Evolutionary conservation across 352 stramenopile species (phyloP), one percentile per base, ranked within the genome.

Genomic region (Phytophthora pini): DNA sequence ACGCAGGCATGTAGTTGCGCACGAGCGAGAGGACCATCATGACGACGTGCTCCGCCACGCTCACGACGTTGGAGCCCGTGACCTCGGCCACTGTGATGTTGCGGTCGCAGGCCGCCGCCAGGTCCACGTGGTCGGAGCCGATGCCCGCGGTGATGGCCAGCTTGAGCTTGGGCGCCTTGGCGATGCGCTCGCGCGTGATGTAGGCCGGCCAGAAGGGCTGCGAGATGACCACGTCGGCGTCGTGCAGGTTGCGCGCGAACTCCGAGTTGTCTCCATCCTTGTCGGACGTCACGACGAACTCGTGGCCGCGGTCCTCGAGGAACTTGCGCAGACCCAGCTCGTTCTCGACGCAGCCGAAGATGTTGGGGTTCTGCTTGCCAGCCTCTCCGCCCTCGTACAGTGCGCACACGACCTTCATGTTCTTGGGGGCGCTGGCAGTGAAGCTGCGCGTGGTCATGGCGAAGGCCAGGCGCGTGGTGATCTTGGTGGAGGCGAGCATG

Each of bases 181-280:
- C 72, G 49, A 80, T 74, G 34, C 74, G 68, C 27, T 80, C 74
- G 26, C 59, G 58, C 2, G 74, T 80, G 39, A 82, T 72, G 72
- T 82, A 82, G n/a, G 74, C 74, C 3, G 74, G 74, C 68, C 70
- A 80, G 61, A 82, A 82, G n/a, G 74, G 74, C 64, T 80, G 71
- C 43, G 74, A 80, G 68, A 82, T 80, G 57, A 80, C 71, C 51
- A 80, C 65, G 56, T 82, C 72, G 31, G 74, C 71, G 36, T 78
- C 65, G 52, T 57, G 67, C 50, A 82, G 48, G 48, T 82, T 13
- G 20, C 59, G 56, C n/a, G 65, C 72, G 59, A 82, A 82, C 65
- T 71, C 65, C 40, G 72, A 80, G 43, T 79, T 17, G 36, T 74
- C 70, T 49, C 74, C 74, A 55, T 82, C 74, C 70, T 82, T 82